A percentile compares a stretch with the other conserved stretches of the same genome.
Evolutionary conservation across 2,329 filamentous ascomycete species (phyloP).

Genomic region (Penicillium sclerotiorum): DNA sequence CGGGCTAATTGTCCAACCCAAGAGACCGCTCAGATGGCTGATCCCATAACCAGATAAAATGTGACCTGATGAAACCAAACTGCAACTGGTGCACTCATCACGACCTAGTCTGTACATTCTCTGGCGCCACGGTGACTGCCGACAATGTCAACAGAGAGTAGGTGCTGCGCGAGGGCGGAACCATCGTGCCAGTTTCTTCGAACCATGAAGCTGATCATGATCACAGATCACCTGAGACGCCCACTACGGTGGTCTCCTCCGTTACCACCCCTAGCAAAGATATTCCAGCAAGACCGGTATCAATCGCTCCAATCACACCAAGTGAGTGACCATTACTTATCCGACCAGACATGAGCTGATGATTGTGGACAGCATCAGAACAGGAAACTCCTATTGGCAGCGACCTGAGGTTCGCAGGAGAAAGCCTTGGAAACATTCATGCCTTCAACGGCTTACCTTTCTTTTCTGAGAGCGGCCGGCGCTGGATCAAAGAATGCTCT

Average conservation of each 20-base stretch:
- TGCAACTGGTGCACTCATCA: neutral
- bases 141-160: neutral
- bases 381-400: neutral
- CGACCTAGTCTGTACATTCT: neutral
- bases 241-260: too few relatives aligned
- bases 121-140: too few relatives aligned
- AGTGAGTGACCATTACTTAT: neutral
- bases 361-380: neutral
- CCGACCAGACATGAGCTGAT: too few relatives aligned
- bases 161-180: too few relatives aligned
- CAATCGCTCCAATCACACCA: neutral
- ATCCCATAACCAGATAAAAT: neutral
- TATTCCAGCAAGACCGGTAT: neutral
- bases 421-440: neutral
- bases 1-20: neutral
- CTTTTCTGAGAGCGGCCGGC: neutral
- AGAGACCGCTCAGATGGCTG: neutral
- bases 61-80: neutral
- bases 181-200: too few relatives aligned
- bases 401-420: neutral
- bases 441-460: neutral
- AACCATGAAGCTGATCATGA: too few relatives aligned
- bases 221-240: too few relatives aligned
- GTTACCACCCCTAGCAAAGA: too few relatives aligned
- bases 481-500: neutral